A percentile compares a stretch with the other conserved stretches of the same genome.
These are phyloP conservation scores for Rhynchospora pubera DNA, from an alignment of 176 grass and related monocot species.

Conservation along the genomic window DNA sequence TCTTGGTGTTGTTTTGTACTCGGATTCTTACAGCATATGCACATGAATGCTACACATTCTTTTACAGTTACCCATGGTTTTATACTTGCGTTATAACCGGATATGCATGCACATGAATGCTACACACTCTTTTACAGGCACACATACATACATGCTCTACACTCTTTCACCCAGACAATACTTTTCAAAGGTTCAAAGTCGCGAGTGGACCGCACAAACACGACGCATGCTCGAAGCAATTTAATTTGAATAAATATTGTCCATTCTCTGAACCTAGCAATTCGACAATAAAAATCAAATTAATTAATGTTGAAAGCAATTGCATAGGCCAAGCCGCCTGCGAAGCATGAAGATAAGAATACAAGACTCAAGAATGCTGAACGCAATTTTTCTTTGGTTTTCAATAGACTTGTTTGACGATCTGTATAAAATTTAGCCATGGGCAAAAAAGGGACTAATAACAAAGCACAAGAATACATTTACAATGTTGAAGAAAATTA, in stretches of 20 bases:
- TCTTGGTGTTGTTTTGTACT: too few species aligned
- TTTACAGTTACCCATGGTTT: neutral
- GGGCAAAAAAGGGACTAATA: neutral
- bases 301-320: conserved; percentile 17
- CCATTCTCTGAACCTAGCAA: conserved; percentile 8
- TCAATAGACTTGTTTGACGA: neutral
- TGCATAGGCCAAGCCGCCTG: neutral
- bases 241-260: neutral
- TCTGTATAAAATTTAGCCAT: conserved; percentile 1
- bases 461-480: neutral
- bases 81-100: neutral
- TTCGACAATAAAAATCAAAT: neutral
- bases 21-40: neutral
- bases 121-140: neutral
- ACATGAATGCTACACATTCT: neutral
- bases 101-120: neutral
- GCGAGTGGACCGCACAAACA: conserved; percentile 5
- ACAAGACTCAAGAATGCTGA: neutral
- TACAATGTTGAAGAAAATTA: neutral
- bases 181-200: neutral
- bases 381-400: neutral
- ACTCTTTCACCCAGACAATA: neutral
- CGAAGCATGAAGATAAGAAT: neutral
- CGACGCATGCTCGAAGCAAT: neutral
- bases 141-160: neutral